Base-by-base conservation (phyloP, 164 flowering plant genomes). In the Vitis rotundifolia region DNA sequence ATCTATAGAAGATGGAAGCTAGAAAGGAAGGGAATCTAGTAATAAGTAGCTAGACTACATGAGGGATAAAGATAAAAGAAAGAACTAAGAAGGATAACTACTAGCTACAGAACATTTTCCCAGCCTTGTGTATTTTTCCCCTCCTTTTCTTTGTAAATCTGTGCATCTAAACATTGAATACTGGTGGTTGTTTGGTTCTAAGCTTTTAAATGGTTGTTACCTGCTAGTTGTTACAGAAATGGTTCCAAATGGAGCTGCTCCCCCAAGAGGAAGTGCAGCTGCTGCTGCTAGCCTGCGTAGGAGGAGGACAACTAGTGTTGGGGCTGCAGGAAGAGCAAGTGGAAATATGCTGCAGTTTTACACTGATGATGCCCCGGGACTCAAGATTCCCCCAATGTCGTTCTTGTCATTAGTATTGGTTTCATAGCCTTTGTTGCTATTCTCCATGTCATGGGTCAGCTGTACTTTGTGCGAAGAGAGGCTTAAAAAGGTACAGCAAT, bases 291-390 rank as follows among this genome's bases (percentile, higher is more conserved):
- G 81, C 76, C 72, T 87, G 74, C 84, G 97, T 1, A 77, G 97
- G 80, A 83, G 93, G 73, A 86, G 88, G 69, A 70, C 90, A 50
- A 56, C 83, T 14, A 69, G 86, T 59, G 82, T 22, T 22, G 85
- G 60, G 89, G 84, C 86, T 8, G 59, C 84, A 0, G 88, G 88
- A 19, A 89, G 86, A n/a, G 80, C 84, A 15, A 69, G 83, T 50
- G 92, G 89, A 52, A 86, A 77, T 65, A 90, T 92, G 93, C 88
- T 92, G 56, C 97, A 92, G 78, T 92, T 91, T 73, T 91, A 89
- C 86, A 91, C 97, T 0, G 97, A 91, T 76, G 97, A 89, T 71
- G 87, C 90, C 19, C 88, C 97, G 0, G 97, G 94, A 8, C 85
- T 89, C 72, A 90, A 89, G 86, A 87, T 92, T 87, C 93, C 11